Conservation (phyloP, 331 rosid genomes). For the Quercus lobata region DNA sequence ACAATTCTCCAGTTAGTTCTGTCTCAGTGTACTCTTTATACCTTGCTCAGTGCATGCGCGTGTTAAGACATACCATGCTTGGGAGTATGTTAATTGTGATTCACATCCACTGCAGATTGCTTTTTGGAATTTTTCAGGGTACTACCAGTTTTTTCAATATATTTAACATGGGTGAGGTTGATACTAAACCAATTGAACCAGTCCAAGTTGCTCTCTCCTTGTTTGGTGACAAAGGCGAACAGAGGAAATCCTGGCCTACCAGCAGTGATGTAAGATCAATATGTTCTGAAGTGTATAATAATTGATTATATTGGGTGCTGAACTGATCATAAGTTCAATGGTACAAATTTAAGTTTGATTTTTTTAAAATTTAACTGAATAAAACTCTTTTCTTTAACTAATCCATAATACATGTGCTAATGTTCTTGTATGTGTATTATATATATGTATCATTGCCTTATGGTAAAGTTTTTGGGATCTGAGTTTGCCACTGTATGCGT, state of each 20-base stretch:
- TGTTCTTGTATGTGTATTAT: neutral
- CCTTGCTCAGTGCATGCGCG: neutral
- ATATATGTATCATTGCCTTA: neutral
- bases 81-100: neutral
- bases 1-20: neutral
- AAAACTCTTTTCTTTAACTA: neutral
- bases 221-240: constrained; percentile 57
- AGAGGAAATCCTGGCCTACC: constrained; percentile 20
- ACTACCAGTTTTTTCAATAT: neutral
- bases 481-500: neutral
- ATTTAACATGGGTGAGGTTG: constrained; percentile 50
- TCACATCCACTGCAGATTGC: neutral
- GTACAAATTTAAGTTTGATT: too few relatives aligned
- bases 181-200: constrained; percentile 65
- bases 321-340: neutral
- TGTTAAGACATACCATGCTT: neutral
- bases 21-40: neutral
- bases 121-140: neutral
- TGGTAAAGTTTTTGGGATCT: neutral
- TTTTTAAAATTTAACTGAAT: neutral
- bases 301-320: neutral
- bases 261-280: constrained; percentile 44
- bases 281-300: neutral
- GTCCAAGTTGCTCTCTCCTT: constrained; percentile 50
- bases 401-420: too few relatives aligned